These are phyloP conservation scores for Venturiaceae sp. DNA, from an alignment of 2,329 filamentous ascomycete species.

Conservation along the genomic window DNA sequence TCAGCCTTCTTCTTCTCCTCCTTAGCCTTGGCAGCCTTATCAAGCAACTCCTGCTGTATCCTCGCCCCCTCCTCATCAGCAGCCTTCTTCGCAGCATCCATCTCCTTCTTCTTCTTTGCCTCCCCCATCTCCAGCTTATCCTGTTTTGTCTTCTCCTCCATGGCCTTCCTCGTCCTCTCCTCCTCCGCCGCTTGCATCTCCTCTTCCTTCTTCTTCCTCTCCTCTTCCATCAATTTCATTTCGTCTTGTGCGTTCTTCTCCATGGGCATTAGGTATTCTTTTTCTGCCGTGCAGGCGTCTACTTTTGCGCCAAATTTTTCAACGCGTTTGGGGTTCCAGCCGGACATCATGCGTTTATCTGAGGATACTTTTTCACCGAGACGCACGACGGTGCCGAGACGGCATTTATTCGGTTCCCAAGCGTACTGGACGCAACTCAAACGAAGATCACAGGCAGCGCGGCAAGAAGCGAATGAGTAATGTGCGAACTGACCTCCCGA, in stretches of 20 bases:
- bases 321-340: slow-evolving; percentile 7
- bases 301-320: slow-evolving; percentile 7
- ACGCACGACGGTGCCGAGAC: slow-evolving; percentile 3
- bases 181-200: background rate
- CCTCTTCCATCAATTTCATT: background rate
- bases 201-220: background rate
- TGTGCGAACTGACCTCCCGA: slow-evolving; percentile 4
- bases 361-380: background rate
- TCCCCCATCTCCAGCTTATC: background rate
- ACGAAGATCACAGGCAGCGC: slow-evolving; percentile 8
- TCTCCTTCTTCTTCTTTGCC: background rate
- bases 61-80: background rate
- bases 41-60: background rate
- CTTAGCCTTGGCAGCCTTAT: background rate
- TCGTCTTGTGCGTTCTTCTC: background rate
- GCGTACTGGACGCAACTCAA: slow-evolving; percentile 5
- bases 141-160: background rate
- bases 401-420: slow-evolving; percentile 9
- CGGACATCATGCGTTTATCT: slow-evolving; percentile 7
- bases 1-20: background rate
- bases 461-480: background rate
- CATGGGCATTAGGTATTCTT: background rate
- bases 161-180: background rate
- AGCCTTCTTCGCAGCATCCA: background rate
- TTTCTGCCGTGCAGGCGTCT: background rate